These are phyloP conservation scores for Aspergillus sp. DNA, from an alignment of 2,329 filamentous ascomycete species.

Conservation along the genomic window DNA sequence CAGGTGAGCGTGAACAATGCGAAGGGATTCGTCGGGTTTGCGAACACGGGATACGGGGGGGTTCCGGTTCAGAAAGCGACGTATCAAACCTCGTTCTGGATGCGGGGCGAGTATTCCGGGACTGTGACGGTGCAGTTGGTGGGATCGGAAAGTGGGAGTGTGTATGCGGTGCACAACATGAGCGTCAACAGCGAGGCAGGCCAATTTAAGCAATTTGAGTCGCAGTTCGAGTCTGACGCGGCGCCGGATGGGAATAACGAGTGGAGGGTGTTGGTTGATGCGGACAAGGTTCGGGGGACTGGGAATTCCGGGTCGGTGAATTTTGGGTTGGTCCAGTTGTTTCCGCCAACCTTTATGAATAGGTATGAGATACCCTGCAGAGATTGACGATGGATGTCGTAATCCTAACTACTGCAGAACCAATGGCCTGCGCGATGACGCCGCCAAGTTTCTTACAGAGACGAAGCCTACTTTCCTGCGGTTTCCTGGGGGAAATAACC, in stretches of 20 bases:
- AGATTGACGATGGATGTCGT: not conserved
- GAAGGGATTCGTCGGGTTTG: conserved; percentile 29
- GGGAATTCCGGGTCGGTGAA: conserved; percentile 8
- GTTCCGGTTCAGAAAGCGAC: conserved; percentile 19
- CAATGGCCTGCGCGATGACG: conserved; percentile 52
- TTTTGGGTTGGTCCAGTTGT: conserved; percentile 20
- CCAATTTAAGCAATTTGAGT: conserved; percentile 10
- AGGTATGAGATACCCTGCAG: conserved; percentile 6
- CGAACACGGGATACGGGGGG: conserved; percentile 37
- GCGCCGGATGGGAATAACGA: conserved; percentile 20
- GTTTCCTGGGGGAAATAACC: conserved; percentile 58
- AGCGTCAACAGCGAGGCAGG: conserved; percentile 12
- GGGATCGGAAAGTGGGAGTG: conserved; percentile 14
- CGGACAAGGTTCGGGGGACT: conserved; percentile 11
- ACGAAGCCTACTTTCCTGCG: conserved; percentile 53
- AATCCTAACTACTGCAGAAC: conserved; percentile 5
- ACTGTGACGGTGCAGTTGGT: conserved; percentile 18
- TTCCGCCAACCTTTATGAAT: conserved; percentile 18
- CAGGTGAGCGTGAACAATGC: conserved; percentile 6
- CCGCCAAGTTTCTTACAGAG: conserved; percentile 46
- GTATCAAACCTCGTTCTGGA: conserved; percentile 25
- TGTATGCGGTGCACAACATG: conserved; percentile 20
- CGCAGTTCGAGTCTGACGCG: conserved; percentile 14
- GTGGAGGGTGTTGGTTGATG: conserved; percentile 21
- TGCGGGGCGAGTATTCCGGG: conserved; percentile 23